Base-by-base conservation (phyloP, 495 filamentous ascomycete species). In the Neurospora sp. region DNA sequence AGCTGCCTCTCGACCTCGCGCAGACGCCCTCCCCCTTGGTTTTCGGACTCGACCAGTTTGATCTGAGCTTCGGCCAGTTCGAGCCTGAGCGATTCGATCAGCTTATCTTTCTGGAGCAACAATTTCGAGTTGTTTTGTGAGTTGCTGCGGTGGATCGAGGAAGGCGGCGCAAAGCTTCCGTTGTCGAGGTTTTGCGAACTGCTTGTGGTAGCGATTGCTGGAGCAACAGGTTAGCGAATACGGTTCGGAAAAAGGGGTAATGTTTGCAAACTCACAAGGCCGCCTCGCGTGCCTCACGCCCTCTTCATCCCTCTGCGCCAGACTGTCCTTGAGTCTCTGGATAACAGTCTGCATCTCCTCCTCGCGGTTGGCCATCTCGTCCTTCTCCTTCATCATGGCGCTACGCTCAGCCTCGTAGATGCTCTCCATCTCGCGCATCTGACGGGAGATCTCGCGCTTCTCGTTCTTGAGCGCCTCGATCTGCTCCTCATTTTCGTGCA, bases 31-130 rank as follows among this genome's bases (percentile, higher is more conserved):
- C 94, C 95, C 39, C 94, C 95, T 79, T 90, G 88, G 80, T 97
- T 97, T 81, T 98, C 95, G 75, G 96, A 89, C 80, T 98, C 95
- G 62, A 97, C 92, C 13, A 97, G 88, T 78, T 97, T 97, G 82
- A 98, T 96, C 80, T 99, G 95, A 19, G 92, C 91, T 78, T 97
- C 96, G 36, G 96, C 95, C 31, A 99, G 86, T 80, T 99, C 95
- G 11, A 98, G 87, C 69, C 94, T 88, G 71, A 99, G 85, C 3
- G 91, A 93, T 79, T 99, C 94, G 76, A 99, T 98, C 72, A 99
- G 80, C 79, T 94, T 96, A 82, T 98, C 95, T 82, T 98, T 99
- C 82, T 98, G 94, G 74, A 95, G 85, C 28, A 98, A 84, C 36
- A 97, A 84, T 76, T 93, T 96, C 15, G 93, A 94, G 78, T 92